Evolutionary conservation across 495 filamentous ascomycete species (phyloP).

Genomic region (Talaromyces nanjingensis): DNA sequence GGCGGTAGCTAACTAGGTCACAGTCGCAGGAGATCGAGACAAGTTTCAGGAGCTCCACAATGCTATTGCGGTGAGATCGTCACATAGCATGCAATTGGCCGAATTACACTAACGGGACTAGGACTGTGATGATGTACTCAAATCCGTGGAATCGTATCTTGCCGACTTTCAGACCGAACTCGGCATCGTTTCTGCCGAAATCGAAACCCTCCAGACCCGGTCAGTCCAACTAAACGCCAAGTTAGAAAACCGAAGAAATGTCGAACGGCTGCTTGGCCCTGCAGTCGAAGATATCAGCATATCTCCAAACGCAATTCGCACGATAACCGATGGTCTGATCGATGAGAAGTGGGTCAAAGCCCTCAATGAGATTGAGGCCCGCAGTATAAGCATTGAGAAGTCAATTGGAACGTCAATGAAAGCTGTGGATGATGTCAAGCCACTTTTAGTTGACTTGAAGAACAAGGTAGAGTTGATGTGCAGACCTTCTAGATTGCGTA

Average conservation of each 20-base stretch:
- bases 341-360: conserved; percentile 87
- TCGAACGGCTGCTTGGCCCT: conserved; percentile 83
- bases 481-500: background rate
- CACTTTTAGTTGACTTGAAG: conserved; percentile 73
- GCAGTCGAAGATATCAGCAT: conserved; percentile 88
- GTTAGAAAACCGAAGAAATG: conserved; percentile 79
- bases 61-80: conserved; percentile 53
- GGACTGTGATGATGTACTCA: conserved; percentile 88
- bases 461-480: conserved; percentile 55
- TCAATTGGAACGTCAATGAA: conserved; percentile 57
- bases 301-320: conserved; percentile 70
- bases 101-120: conserved; percentile 12
- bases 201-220: conserved; percentile 83
- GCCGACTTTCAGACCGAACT: conserved; percentile 90
- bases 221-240: conserved; percentile 80
- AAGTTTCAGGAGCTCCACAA: conserved; percentile 89
- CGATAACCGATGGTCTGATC: conserved; percentile 80
- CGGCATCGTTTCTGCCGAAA: conserved; percentile 85
- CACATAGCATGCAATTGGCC: background rate
- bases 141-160: conserved; percentile 85
- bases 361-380: conserved; percentile 75
- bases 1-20: conserved; percentile 19
- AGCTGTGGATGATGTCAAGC: conserved; percentile 74
- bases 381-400: conserved; percentile 63
- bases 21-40: conserved; percentile 76